Evolutionary conservation across 2,329 filamentous ascomycete species (phyloP), one percentile per base, ranked within the genome.

Genomic region (Apiospora sp.): DNA sequence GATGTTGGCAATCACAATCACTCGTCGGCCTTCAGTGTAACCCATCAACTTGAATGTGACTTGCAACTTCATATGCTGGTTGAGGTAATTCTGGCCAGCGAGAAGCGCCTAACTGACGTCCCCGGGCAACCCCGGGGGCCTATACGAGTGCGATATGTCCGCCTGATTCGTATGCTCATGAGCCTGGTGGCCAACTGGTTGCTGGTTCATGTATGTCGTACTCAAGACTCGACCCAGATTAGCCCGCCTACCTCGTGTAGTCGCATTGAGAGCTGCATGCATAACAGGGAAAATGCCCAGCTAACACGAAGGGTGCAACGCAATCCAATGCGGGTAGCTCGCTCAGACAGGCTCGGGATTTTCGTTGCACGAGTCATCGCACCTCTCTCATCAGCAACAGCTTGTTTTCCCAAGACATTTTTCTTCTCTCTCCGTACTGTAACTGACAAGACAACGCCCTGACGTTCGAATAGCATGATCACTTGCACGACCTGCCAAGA

Each of bases 1-100:
- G 27, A 37, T 61, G 30, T 22, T 61, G 54, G 30, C 54, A 22
- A 61, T 61, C 54, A 37, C 54, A 61, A 61, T 61, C 54, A 61
- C 54, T 37, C 54, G 30, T 14, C 16, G 22, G 46, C 46, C 54
- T 30, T 61, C 19, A 30, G 54, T 61, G 54, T 61, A 61, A 61
- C 54, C 54, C 54, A 37, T 61, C 54, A 37, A 37, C 54, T 61
- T 61, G 54, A 12, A 22, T 61, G 30, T 34, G 54, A 61, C 30
- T 61, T 61, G 54, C 19, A 37, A 37, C 30, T 34, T 61, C 16
- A 27, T 30, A 54, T 54, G 49, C 10, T 27, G n/a, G n/a, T 54
- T 6, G n/a, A n/a, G 46, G 19, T 22, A n/a, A 49, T n/a, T n/a
- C 46, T 22, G 46, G 10, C 49, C 49, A 27, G 27, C 49, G 24